Base-by-base conservation (phyloP, 1,284 basidiomycete genomes). In the Ustilago bromivora region DNA sequence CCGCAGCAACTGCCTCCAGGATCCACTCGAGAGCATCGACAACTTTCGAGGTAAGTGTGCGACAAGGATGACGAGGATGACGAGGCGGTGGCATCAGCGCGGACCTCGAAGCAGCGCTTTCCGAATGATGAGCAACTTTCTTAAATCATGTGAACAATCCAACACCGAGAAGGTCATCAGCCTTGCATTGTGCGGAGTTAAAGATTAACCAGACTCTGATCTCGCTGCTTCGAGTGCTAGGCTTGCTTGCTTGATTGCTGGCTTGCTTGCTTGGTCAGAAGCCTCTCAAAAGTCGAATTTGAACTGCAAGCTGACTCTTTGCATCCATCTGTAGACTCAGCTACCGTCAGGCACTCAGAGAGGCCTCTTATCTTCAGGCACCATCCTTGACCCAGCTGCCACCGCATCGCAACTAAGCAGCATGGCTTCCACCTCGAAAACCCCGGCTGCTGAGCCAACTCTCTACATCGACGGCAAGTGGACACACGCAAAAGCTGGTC, bases 381-480 rank as follows among this genome's bases (percentile, higher is more conserved):
- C 32, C 35, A 17, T 31, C 1, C 35, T 62, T 1, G 68, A 78
- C 49, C 71, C 76, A 19, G 71, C 68, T 4, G 76, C 76, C 0
- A 54, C 66, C 23, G 76, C 76, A 41, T 78, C 76, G 2, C 61
- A 74, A 17, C 35, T 75, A 12, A 75, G 68, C 76, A 78, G 76
- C 43, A 78, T 78, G 76, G 66, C 71, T 38, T 78, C 76, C 9
- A 75, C 71, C n/a, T 78, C 68, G 31, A 57, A 46, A 19, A 67
- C 65, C 6, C 71, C 76, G 9, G 76, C 71, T 1, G 68, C 76
- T 10, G 66, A 75, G 62, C 84, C 84, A n/a, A 86, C 84, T 34
- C 77, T 86, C 28, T 85, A 73, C 69, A 85, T 86, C 54, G 72
- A 85, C 43, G 84, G 84, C 61, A 64, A 82, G 61, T 86, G 84